phyloP scores from a whole-genome alignment of 2,329 filamentous ascomycete genomes.

The Helminthosporium solani region DNA sequence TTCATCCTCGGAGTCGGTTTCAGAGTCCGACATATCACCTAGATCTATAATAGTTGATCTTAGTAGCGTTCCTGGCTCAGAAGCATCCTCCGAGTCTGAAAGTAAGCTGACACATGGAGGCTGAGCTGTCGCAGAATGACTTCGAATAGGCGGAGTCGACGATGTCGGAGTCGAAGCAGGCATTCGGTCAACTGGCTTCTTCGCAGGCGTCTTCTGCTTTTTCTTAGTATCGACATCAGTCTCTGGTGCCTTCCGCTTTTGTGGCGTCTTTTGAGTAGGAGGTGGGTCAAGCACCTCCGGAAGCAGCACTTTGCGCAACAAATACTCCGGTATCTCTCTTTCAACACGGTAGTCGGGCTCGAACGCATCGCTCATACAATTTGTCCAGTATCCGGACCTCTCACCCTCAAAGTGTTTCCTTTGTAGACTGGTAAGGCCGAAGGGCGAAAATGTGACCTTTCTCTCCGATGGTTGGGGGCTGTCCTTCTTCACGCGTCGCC shows the following conservation, averaged over 20 bases:
- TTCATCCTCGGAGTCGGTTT: neutral
- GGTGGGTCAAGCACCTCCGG: constrained; percentile 21
- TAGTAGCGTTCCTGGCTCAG: neutral
- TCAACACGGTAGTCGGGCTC: constrained; percentile 38
- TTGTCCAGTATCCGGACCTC: constrained; percentile 26
- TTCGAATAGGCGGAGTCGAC: neutral
- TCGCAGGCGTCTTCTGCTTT: neutral
- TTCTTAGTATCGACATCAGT: neutral
- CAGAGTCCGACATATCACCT: neutral
- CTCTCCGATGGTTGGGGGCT: constrained; percentile 8
- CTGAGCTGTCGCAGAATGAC: neutral
- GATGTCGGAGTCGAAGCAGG: neutral
- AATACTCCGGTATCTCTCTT: constrained; percentile 38
- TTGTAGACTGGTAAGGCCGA: constrained; percentile 29
- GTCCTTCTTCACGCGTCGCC: constrained; percentile 23
- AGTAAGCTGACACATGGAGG: constrained; percentile 8
- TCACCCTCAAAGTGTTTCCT: constrained; percentile 31
- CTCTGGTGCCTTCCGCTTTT: constrained; percentile 15
- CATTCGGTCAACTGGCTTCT: neutral
- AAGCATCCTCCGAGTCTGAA: constrained; percentile 13
- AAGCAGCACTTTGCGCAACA: constrained; percentile 35
- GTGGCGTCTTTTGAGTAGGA: constrained; percentile 7
- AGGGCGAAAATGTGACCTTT: constrained; percentile 31
- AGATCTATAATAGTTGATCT: neutral
- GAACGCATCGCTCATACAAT: constrained; percentile 21